Percentiles rank a stretch among this genome's conserved stretches.
These are phyloP conservation scores for Pulveroboletus sp. DNA, from an alignment of 768 basidiomycete species.

Conservation along the genomic window DNA sequence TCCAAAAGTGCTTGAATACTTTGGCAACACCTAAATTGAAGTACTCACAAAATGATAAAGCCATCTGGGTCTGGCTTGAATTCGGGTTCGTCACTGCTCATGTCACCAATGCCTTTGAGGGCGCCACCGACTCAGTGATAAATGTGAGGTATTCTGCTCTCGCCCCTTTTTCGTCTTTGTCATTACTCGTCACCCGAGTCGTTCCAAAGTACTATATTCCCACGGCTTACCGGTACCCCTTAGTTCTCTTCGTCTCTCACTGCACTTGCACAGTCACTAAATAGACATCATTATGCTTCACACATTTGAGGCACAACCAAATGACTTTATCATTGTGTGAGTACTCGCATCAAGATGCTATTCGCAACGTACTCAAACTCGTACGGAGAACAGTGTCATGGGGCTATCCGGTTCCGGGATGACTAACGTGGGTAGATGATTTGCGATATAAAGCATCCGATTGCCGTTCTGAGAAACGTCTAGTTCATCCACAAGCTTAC, in stretches of 20 bases:
- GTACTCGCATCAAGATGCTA: background rate
- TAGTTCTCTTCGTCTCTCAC: too few species aligned
- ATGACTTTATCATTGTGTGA: conserved; percentile 15
- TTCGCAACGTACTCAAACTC: background rate
- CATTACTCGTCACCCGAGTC: too few species aligned
- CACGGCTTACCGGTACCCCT: too few species aligned
- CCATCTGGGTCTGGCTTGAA: conserved; percentile 1
- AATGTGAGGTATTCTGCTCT: too few species aligned
- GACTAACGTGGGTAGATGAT: conserved; percentile 14
- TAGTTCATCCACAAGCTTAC: conserved; percentile 18
- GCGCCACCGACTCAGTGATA: too few species aligned
- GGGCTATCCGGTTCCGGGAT: conserved; percentile 26
- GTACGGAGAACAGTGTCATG: conserved; percentile 15
- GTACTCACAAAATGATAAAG: conserved; percentile 13
- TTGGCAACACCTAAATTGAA: background rate
- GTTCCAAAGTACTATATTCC: too few species aligned
- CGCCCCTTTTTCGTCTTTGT: too few species aligned
- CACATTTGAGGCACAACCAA: background rate
- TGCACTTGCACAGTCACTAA: too few species aligned
- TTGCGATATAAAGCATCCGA: background rate
- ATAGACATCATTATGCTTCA: too few species aligned
- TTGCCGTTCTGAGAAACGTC: background rate
- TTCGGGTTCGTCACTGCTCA: too few species aligned
- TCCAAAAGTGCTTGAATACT: too few species aligned
- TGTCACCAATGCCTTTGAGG: too few species aligned